These are phyloP conservation scores for Gossypium thurberi DNA, from an alignment of 345 rosid species.

Conservation along the genomic window DNA sequence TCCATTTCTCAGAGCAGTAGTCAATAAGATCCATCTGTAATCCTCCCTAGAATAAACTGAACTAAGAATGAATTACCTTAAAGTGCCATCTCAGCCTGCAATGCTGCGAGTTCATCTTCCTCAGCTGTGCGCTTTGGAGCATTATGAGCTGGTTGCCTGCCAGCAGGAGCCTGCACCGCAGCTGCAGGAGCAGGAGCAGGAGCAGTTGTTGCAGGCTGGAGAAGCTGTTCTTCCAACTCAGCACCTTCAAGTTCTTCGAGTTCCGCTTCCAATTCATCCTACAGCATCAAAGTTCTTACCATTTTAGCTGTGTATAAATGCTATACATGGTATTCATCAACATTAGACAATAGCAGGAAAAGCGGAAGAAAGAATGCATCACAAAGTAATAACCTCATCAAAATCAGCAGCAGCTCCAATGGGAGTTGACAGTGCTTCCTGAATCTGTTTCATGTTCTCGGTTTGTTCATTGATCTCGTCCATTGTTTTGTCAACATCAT, in stretches of 20 bases:
- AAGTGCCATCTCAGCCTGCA: conserved; percentile 97
- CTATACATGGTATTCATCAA: not conserved
- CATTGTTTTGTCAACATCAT: conserved; percentile 85
- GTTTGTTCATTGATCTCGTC: conserved; percentile 89
- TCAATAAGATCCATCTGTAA: not conserved
- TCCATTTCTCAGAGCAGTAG: not conserved
- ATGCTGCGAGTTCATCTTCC: conserved; percentile 92
- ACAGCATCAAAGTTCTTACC: conserved; percentile 11
- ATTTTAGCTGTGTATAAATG: not conserved
- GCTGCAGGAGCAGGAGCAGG: conserved; percentile 74
- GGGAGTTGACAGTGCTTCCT: conserved; percentile 79
- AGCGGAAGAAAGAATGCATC: not conserved
- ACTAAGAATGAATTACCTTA: conserved; percentile 21
- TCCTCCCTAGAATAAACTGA: not conserved
- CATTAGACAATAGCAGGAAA: not conserved
- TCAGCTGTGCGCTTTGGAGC: conserved; percentile 59
- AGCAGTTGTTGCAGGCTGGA: conserved; percentile 73
- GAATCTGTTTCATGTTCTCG: conserved; percentile 87
- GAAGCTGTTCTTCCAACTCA: conserved; percentile 87
- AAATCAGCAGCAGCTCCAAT: conserved; percentile 70
- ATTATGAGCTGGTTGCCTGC: conserved; percentile 56
- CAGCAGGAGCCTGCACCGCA: conserved; percentile 55
- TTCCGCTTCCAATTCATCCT: conserved; percentile 94
- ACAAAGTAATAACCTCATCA: conserved; percentile 55
- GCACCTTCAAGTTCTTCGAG: conserved; percentile 89